Base-by-base conservation (phyloP, 2,329 filamentous ascomycete genomes). In the Calonectria honghensis region DNA sequence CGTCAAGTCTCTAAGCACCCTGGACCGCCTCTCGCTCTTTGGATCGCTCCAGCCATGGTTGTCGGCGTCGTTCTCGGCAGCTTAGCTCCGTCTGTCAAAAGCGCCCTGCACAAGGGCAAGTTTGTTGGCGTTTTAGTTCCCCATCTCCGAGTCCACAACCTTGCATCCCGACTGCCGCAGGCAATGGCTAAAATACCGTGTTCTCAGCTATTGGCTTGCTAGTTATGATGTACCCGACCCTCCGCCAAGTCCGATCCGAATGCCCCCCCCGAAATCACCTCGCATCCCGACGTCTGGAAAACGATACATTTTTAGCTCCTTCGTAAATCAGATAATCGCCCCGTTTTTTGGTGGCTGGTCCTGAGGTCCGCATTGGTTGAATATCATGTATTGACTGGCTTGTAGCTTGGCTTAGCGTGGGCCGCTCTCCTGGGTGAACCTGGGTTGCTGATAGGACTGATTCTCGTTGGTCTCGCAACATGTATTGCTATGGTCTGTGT, bases 191-290 rank as follows among this genome's bases (percentile, higher is more conserved):
- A 71, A 31, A 27, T 20, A 2, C 18, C 11, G 9, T 14, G 2
- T 13, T 16, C 41, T 0, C 24, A 94, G 95, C 95, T 0, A 87
- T 97, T 63, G 95, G 95, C 0, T 86, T 98, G 0, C 88, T 98
- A 1, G 92, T 97, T 52, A 98, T 98, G 95, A 98, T 98, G 95
- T 98, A 97, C 81, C 96, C 95, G 0, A 97, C 98, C 74, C 87
- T 98, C 0, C 97, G 95, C 89, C 97, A 97, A 83, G 94, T 97
- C 7, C 91, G 91, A 51, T 97, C 92, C 84, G 95, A 97, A 83
- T 90, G 91, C 0, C 85, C 97, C 13, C 95, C 24, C 24, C 82
- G 86, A 90, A 3, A 86, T 95, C 5, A 90, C 97, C 73, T 83
- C 86, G 3, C 87, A 91, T 3, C 88, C 88, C 3, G 87, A 87